Evolutionary conservation across 2,329 filamentous ascomycete genomes (phyloP).

Genomic region (Sporothrix pallida): DNA sequence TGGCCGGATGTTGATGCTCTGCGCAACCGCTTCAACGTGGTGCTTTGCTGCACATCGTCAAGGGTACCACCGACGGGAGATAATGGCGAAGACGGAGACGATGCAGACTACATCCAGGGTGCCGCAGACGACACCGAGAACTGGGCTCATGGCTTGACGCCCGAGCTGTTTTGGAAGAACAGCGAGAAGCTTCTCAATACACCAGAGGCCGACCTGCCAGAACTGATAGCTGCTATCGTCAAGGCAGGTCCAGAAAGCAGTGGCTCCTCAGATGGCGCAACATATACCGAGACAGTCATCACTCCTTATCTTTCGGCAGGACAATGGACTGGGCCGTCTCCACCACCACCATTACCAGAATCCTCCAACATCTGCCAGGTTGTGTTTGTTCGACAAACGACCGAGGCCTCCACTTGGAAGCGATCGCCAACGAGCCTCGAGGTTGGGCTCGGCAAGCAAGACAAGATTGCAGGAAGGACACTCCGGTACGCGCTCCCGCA

Average conservation of each 20-base stretch:
- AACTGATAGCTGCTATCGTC: slow-evolving; percentile 56
- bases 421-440: slow-evolving; percentile 50
- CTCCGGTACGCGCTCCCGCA: slow-evolving; percentile 72
- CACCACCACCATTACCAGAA: not conserved
- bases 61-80: slow-evolving; percentile 69
- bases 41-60: slow-evolving; percentile 88
- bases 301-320: slow-evolving; percentile 41
- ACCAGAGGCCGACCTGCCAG: slow-evolving; percentile 67
- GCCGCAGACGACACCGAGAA: slow-evolving; percentile 94
- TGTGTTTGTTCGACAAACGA: slow-evolving; percentile 51
- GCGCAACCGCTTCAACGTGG: slow-evolving; percentile 64
- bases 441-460: slow-evolving; percentile 69
- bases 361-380: slow-evolving; percentile 44
- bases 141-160: slow-evolving; percentile 83
- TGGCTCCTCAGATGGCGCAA: slow-evolving; percentile 41
- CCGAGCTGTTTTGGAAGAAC: slow-evolving; percentile 79
- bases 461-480: slow-evolving; percentile 80
- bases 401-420: slow-evolving; percentile 52
- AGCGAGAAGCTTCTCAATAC: slow-evolving; percentile 63
- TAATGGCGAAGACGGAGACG: slow-evolving; percentile 72
- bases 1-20: slow-evolving; percentile 46
- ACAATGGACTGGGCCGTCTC: slow-evolving; percentile 28
- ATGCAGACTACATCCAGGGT: slow-evolving; percentile 94
- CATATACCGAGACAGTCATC: slow-evolving; percentile 29
- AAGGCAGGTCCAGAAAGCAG: slow-evolving; percentile 39